Base-by-base conservation (phyloP, 306 rosid genomes). In the Mimosa bimucronata region DNA sequence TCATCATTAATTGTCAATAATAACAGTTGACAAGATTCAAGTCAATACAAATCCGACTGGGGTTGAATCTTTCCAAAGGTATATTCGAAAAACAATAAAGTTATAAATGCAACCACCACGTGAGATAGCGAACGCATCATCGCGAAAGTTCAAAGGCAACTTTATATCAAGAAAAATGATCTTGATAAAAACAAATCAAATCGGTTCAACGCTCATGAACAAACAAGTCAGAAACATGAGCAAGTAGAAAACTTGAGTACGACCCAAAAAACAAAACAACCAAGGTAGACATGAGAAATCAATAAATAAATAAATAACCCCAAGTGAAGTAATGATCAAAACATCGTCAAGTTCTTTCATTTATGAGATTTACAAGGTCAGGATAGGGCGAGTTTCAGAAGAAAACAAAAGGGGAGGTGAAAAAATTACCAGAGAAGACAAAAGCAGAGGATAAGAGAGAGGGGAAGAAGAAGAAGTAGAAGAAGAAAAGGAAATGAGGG, bases 341-440 rank as follows among this genome's bases (percentile, higher is more conserved):
- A 60, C 37, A 12, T 41, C 37, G 7, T 41, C 46, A 75, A 16
- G 38, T 45, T 50, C 5, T 61, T 61, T 6, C n/a, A 0, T 29
- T 61, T 61, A 18, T 28, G 38, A 61, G 37, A 28, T 14, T 28
- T 28, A 61, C 34, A 61, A 12, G n/a, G 7, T 60, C 34, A 31
- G 42, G 18, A 12, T 67, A 42, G 2, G 7, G 31, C 30, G 57
- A 29, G 3, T 10, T 6, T 21, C 28, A 18, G 2, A 64, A 5
- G 0, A 30, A 50, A 11, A 41, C 0, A 6, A 25, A 18, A 37
- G 3, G 6, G 23, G 52, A 41, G 42, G 48, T 23, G 6, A 25
- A 7, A 21, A 5, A 30, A 16, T 80, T 86, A 90, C 94, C 94
- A 60, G 87, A 81, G 34, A 85, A 74, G 6, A 44, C 53, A 70